Base-by-base conservation (phyloP, 768 basidiomycete species). In the Tricholoma furcatifolium region DNA sequence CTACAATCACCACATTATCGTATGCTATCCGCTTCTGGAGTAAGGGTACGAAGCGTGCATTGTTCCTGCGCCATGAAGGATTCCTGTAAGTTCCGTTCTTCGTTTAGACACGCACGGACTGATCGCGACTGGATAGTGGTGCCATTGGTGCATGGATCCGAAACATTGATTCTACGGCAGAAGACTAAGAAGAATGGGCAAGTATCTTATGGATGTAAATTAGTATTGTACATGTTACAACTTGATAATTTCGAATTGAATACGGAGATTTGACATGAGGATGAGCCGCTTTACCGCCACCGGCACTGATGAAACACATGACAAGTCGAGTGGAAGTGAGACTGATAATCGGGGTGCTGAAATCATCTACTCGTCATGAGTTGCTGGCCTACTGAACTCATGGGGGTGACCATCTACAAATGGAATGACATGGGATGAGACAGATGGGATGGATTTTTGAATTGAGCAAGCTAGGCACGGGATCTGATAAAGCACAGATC, bases 11-110 rank as follows among this genome's bases (percentile, higher is more conserved):
- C 15, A 98, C 97, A 15, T 77, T 98, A 47, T 98, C 97, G 18
- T 99, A 99, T 71, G 97, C 97, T 18, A 98, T 99, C 70, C 86
- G 97, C 15, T 99, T 98, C 75, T 99, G 97, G 97, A 95, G 93
- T 63, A 96, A 95, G 67, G 97, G 97, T 0, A 95, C 87, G 30
- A 98, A 98, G 70, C 84, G 93, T 36, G 97, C 97, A 38, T 76
- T 98, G 59, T 99, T 99, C 77, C 77, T 99, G 57, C 84, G 97
- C 55, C 97, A 99, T 62, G 97, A 99, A 74, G 97, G 96, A 3
- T 98, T 98, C 77, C 71, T 98, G 91, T 95, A 70, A 74, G 91
- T 84, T 40, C 34, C 42, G 23, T 45, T 47, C 40, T 36, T 55
- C 40, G 47, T 60, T 55, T 47, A 41, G 51, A 55, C 23, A 52